Conservation (phyloP, 2,329 filamentous ascomycete genomes). For the Ceratocystis cubensis region DNA sequence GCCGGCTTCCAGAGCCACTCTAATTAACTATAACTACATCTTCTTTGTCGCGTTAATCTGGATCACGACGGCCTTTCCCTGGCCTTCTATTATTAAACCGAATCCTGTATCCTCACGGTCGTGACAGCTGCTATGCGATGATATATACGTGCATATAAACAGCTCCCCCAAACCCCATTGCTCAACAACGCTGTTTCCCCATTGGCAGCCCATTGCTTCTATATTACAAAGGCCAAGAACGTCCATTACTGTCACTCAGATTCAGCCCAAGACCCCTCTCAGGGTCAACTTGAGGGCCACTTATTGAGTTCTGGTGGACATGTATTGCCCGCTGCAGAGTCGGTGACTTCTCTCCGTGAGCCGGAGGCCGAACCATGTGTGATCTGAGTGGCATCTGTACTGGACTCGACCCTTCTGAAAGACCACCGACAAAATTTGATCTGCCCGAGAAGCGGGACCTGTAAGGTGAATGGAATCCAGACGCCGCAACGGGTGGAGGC, state of each 20-base stretch:
- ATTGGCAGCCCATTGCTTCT: background rate
- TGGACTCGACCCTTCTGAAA: slow-evolving; percentile 10
- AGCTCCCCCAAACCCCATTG: background rate
- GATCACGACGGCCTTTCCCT: background rate
- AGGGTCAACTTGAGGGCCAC: background rate
- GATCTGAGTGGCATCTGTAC: background rate
- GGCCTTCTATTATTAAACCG: background rate
- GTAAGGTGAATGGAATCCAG: slow-evolving; percentile 10
- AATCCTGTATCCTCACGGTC: background rate
- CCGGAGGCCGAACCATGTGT: slow-evolving; percentile 1
- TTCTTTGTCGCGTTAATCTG: background rate
- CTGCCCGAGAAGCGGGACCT: slow-evolving; percentile 17
- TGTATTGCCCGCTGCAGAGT: slow-evolving; percentile 4
- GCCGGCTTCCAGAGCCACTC: background rate
- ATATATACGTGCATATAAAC: background rate
- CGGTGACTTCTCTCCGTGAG: background rate
- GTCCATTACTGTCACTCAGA: background rate
- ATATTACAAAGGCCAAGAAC: slow-evolving; percentile 3
- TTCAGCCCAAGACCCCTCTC: background rate
- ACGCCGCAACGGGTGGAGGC: background rate
- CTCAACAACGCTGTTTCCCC: background rate
- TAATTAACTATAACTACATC: background rate
- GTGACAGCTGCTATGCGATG: background rate
- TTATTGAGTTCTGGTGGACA: slow-evolving; percentile 2
- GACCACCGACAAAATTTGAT: slow-evolving; percentile 11